These are phyloP conservation scores for Madurella mycetomatis DNA, from an alignment of 2,329 filamentous ascomycete genomes.

Conservation along the genomic window DNA sequence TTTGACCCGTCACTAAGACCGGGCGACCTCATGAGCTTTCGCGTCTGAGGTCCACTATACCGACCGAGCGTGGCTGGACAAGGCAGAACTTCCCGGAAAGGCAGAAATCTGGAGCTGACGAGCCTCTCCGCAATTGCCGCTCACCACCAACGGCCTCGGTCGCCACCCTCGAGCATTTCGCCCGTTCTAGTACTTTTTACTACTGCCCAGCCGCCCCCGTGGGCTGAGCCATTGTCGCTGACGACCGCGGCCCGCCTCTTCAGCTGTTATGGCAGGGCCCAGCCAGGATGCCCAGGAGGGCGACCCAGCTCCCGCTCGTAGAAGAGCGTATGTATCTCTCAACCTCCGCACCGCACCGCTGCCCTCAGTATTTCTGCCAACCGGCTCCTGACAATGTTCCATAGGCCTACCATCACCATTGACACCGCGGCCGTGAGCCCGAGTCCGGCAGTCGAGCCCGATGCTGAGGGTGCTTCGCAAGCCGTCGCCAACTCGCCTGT, in stretches of 20 bases:
- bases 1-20: neutral
- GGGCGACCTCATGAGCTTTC: constrained; percentile 9
- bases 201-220: constrained; percentile 9
- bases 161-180: constrained; percentile 9
- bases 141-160: constrained; percentile 2
- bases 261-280: constrained; percentile 22
- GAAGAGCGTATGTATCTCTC: constrained; percentile 37
- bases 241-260: constrained; percentile 15
- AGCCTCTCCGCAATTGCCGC: constrained; percentile 2
- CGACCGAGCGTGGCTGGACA: constrained; percentile 19
- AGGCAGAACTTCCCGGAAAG: constrained; percentile 8
- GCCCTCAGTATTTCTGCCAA: neutral
- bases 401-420: constrained; percentile 52
- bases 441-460: constrained; percentile 28
- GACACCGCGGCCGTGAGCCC: constrained; percentile 43
- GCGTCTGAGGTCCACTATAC: neutral
- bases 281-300: constrained; percentile 16
- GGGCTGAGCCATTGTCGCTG: constrained; percentile 20
- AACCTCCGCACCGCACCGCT: neutral
- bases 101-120: constrained; percentile 1
- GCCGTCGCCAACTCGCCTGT: constrained; percentile 32
- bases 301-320: constrained; percentile 25
- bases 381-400: constrained; percentile 15
- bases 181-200: neutral
- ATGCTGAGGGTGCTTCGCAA: constrained; percentile 28